Base-by-base conservation (phyloP, 2,329 filamentous ascomycete genomes). In the Tolypocladium nubicola region DNA sequence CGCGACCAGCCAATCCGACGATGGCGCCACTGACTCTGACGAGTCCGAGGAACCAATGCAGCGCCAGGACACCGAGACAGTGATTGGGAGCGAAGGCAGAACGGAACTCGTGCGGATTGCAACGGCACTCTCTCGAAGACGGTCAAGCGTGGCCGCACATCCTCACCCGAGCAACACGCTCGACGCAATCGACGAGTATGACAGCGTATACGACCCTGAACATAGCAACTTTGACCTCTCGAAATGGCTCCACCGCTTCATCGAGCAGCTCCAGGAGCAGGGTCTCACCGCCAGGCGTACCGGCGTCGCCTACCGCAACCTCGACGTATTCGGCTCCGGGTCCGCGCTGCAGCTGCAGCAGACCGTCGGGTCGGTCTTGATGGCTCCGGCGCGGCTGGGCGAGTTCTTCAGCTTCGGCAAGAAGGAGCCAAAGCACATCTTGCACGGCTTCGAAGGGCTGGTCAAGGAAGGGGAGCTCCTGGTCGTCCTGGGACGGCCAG, bases 331-430 rank as follows among this genome's bases (percentile, higher is more conserved):
- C 7, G 87, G 87, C 0, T 84, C 84, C 0, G 87, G 86, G 0
- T 78, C 80, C 2, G 84, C 85, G 0, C 67, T 90, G 30, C 85
- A 89, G 61, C 73, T 89, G 1, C 88, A 91, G 65, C 76, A 84
- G 57, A 89, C 82, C 2, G 84, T 90, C 3, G 77, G 75, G 2
- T 84, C 83, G 1, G 70, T 83, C 9, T 66, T 88, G 26, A 68
- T 80, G 59, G 75, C 80, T 0, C 87, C 84, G 0, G 70, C 88
- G 26, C 76, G 82, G 1, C 66, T 82, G 0, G 75, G 79, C 1
- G 81, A 88, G 57, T 71, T 79, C 47, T 74, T 88, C 54, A 78
- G 75, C 26, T 75, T 73, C 16, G 66, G 67, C 1, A 72, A 71
- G 52, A 73, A 76, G 59, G 63, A 73, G 38, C 74, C 71, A 14